Evolutionary conservation across 2,329 filamentous ascomycete species (phyloP).

Genomic region (Magnaporthiopsis rhizophila): DNA sequence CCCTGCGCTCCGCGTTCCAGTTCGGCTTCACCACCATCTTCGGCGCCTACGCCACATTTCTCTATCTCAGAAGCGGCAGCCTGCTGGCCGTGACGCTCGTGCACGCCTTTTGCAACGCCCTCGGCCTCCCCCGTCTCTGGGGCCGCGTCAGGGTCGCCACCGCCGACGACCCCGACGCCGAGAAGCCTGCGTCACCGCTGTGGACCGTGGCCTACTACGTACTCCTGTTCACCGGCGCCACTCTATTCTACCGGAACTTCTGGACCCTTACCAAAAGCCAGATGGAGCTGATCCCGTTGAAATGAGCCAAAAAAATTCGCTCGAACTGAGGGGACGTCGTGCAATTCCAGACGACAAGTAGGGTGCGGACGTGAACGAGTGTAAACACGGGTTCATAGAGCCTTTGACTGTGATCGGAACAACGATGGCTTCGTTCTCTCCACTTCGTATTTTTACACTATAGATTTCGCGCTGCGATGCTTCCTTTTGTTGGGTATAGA

Average conservation of each 20-base stretch:
- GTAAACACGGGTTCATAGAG: no score
- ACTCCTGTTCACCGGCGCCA: slow-evolving; percentile 63
- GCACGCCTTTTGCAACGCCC: slow-evolving; percentile 87
- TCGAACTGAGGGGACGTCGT: background rate
- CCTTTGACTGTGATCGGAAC: background rate
- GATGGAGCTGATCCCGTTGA: slow-evolving; percentile 33
- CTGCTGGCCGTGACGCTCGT: slow-evolving; percentile 66
- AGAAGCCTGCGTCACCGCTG: slow-evolving; percentile 20
- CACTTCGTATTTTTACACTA: background rate
- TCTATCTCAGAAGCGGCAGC: slow-evolving; percentile 80
- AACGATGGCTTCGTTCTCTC: no score
- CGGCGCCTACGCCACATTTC: slow-evolving; percentile 84
- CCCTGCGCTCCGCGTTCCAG: slow-evolving; percentile 72
- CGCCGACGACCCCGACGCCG: slow-evolving; percentile 14
- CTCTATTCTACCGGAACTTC: slow-evolving; percentile 62
- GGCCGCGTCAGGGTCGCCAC: slow-evolving; percentile 53
- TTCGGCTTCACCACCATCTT: slow-evolving; percentile 88
- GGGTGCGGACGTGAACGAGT: background rate
- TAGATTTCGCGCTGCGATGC: background rate
- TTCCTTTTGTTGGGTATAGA: background rate
- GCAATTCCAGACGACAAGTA: background rate
- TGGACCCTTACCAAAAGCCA: slow-evolving; percentile 63
- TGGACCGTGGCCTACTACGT: slow-evolving; percentile 79
- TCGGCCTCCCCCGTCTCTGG: slow-evolving; percentile 82
- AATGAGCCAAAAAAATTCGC: background rate